Evolutionary conservation across 2,329 filamentous ascomycete species (phyloP).

Genomic region (Stagonosporopsis tanaceti): DNA sequence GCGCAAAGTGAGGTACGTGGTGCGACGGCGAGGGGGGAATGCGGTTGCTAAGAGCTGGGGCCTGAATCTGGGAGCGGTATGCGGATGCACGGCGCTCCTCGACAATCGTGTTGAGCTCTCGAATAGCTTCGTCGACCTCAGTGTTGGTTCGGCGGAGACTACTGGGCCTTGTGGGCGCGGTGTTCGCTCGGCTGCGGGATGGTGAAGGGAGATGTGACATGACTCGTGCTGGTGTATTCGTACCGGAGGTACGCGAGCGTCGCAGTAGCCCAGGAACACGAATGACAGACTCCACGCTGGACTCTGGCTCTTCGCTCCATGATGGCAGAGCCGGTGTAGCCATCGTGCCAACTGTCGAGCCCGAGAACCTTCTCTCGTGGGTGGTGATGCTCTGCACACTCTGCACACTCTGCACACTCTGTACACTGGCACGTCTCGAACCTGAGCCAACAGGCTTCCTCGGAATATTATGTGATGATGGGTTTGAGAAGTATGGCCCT

Average conservation of each 20-base stretch:
- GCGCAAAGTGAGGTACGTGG: conserved; percentile 58
- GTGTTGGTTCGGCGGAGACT: conserved; percentile 49
- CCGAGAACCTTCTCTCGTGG: conserved; percentile 32
- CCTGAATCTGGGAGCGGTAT: conserved; percentile 41
- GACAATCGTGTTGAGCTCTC: conserved; percentile 59
- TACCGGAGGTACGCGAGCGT: conserved; percentile 39
- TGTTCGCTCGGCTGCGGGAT: conserved; percentile 47
- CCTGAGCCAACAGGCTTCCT: conserved; percentile 44
- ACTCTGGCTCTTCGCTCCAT: conserved; percentile 36
- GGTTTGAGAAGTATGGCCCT: conserved; percentile 37
- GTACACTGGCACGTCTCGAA: conserved; percentile 41
- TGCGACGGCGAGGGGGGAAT: conserved; percentile 46
- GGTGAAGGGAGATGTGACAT: conserved; percentile 45
- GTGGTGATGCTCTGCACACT: conserved; percentile 31
- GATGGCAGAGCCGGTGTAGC: conserved; percentile 37
- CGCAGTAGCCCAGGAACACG: conserved; percentile 31
- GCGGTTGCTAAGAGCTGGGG: conserved; percentile 36
- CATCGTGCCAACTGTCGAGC: conserved; percentile 33
- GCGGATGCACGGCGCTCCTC: conserved; percentile 55
- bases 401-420: conserved; percentile 40
- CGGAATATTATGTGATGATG: conserved; percentile 41
- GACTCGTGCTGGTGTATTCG: conserved; percentile 33
- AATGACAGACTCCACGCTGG: conserved; percentile 27
- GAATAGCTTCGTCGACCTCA: conserved; percentile 56
- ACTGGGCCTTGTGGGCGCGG: conserved; percentile 44